Evolutionary conservation across 2,329 filamentous ascomycete genomes (phyloP).

Genomic region (Metarhizium sp.): DNA sequence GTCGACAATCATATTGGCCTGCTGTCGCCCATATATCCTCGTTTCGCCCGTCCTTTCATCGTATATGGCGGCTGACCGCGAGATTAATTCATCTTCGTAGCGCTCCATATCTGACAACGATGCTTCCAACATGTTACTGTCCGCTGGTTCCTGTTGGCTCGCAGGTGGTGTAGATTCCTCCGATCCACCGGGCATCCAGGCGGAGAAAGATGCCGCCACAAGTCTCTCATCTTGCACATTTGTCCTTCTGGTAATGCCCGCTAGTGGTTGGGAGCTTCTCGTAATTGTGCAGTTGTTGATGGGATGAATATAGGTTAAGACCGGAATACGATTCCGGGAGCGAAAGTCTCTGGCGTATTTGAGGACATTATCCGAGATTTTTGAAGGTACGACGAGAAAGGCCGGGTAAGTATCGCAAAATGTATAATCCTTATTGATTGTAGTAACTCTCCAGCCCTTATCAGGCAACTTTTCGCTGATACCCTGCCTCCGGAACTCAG

Average conservation of each 20-base stretch:
- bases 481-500: slow-evolving; percentile 81
- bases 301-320: slow-evolving; percentile 87
- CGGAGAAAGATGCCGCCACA: slow-evolving; percentile 77
- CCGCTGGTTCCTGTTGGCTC: slow-evolving; percentile 42
- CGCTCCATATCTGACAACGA: slow-evolving; percentile 55
- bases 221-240: slow-evolving; percentile 95
- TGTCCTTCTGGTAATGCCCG: slow-evolving; percentile 76
- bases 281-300: slow-evolving; percentile 97
- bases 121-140: slow-evolving; percentile 26
- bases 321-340: slow-evolving; percentile 80
- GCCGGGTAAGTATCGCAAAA: slow-evolving; percentile 92
- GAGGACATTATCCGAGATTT: slow-evolving; percentile 92
- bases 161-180: slow-evolving; percentile 24
- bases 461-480: slow-evolving; percentile 72
- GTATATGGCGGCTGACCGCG: slow-evolving; percentile 27
- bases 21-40: slow-evolving; percentile 80
- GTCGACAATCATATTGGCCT: slow-evolving; percentile 91
- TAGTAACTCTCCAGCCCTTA: slow-evolving; percentile 79
- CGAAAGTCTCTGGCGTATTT: slow-evolving; percentile 89
- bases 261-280: slow-evolving; percentile 82
- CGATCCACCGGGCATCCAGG: slow-evolving; percentile 22
- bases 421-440: slow-evolving; percentile 79
- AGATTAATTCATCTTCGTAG: slow-evolving; percentile 59
- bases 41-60: slow-evolving; percentile 53
- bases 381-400: slow-evolving; percentile 72